These are phyloP conservation scores for Boletus vinaceobasis DNA, from an alignment of 768 basidiomycete genomes.

Conservation along the genomic window DNA sequence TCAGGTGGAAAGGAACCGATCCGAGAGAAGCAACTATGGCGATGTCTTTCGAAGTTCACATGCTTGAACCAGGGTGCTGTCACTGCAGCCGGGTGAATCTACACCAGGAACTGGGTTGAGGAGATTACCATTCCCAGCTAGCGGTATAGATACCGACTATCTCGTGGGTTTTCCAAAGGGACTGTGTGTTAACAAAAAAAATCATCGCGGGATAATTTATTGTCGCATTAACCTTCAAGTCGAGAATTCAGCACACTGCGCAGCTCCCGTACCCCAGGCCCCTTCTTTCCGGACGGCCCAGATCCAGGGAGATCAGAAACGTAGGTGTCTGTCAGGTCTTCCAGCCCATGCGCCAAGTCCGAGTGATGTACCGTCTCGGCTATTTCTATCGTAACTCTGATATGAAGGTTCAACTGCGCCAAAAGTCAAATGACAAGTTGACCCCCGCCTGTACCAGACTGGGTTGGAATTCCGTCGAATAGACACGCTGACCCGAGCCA, in stretches of 20 bases:
- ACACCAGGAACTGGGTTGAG: slow-evolving; percentile 6
- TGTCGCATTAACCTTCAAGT: not conserved
- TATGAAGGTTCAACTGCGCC: not conserved
- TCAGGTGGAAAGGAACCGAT: not conserved
- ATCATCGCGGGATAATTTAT: not conserved
- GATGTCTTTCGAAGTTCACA: slow-evolving; percentile 7
- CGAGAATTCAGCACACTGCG: not conserved
- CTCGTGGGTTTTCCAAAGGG: slow-evolving; percentile 2
- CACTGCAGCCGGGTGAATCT: not conserved
- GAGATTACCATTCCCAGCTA: slow-evolving; percentile 6
- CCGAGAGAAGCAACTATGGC: not conserved
- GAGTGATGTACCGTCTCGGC: not conserved
- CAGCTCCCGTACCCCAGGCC: not conserved
- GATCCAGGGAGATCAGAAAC: not conserved
- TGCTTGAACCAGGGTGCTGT: slow-evolving; percentile 1
- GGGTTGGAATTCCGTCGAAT: not conserved
- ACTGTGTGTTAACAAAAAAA: not conserved
- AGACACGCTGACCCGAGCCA: not conserved
- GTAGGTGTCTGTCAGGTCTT: not conserved
- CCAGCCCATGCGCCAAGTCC: not conserved
- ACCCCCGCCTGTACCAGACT: not conserved
- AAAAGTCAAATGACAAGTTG: not conserved
- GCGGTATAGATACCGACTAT: slow-evolving; percentile 14
- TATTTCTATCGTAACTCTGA: not conserved
- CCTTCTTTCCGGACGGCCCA: not conserved